A percentile compares a stretch with the other conserved stretches of the same genome.
These are phyloP conservation scores for Fusarium mexicanum DNA, from an alignment of 2,329 filamentous ascomycete genomes.

Conservation along the genomic window DNA sequence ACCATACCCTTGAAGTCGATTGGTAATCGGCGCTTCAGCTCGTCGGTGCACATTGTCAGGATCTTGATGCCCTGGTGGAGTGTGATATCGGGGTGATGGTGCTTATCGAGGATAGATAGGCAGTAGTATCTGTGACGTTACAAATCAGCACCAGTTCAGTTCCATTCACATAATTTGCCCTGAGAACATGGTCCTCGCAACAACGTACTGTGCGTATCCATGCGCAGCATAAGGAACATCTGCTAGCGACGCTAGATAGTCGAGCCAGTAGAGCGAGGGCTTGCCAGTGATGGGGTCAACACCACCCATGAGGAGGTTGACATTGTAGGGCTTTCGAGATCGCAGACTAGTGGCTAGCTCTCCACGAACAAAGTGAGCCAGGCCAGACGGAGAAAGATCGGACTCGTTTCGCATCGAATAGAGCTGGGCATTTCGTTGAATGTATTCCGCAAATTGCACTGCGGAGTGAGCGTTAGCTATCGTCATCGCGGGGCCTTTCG, in stretches of 20 bases:
- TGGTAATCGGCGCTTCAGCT: constrained; percentile 94
- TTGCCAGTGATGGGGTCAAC: constrained; percentile 91
- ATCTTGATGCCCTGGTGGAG: constrained; percentile 92
- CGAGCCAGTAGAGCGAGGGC: constrained; percentile 95
- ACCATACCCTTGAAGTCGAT: constrained; percentile 98
- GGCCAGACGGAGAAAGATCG: constrained; percentile 87
- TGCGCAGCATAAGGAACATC: constrained; percentile 95
- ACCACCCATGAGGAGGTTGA: constrained; percentile 94
- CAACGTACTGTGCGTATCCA: constrained; percentile 90
- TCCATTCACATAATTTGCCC: neutral
- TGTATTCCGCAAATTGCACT: constrained; percentile 99
- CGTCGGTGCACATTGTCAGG: constrained; percentile 92
- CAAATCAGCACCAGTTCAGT: constrained; percentile 34
- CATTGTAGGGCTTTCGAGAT: constrained; percentile 93
- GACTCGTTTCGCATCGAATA: constrained; percentile 98
- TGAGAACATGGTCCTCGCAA: neutral
- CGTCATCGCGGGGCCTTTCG: constrained; percentile 8
- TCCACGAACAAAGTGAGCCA: constrained; percentile 92
- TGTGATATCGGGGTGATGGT: constrained; percentile 94
- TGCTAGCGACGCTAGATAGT: constrained; percentile 91
- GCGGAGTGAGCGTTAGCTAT: constrained; percentile 40
- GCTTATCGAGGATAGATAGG: constrained; percentile 96
- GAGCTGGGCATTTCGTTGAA: constrained; percentile 97
- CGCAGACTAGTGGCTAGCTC: constrained; percentile 92
- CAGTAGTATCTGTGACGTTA: constrained; percentile 82